Base-by-base conservation (phyloP, 176 grass and related monocot species). In the Oryza meridionalis region DNA sequence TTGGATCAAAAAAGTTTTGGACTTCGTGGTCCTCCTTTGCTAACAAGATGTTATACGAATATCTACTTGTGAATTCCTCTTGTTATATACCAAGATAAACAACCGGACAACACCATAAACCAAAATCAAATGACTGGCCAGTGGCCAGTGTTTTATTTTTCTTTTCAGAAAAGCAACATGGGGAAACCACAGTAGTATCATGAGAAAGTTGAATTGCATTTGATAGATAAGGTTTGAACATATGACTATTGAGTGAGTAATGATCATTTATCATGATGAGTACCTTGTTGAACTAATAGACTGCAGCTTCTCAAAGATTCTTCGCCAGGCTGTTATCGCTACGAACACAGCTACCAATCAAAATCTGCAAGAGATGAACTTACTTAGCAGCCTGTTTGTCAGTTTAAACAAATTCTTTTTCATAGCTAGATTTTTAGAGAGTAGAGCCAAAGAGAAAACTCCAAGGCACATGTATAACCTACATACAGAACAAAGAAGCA, bases 21-120 rank as follows among this genome's bases (percentile, higher is more conserved):
- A 72, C 71, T 85, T 65, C 53, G 77, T 63, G 70, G 69, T 70
- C 51, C 42, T 35, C 15, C 11, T 78, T 77, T 24, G 17, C 49
- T 80, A 87, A 80, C 89, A 90, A 35, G 84, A 80, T 84, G 80
- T 65, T 53, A 84, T 53, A 84, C 62, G 75, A 90, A 87, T 84
- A 90, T 90, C 83, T 87, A 70, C 76, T 79, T 46, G 6, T 53
- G 65, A 81, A 87, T 76, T 84, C 15, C 76, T 45, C 47, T 42
- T 35, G n/a, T 25, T 75, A 75, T 75, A 75, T 79, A 70, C 31
- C 69, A 90, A 69, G 75, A 84, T 26, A 75, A 69, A 69, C 66
- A 87, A 69, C 13, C 11, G 12, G 38, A 75, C 31, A 59, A 49
- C 63, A 16, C n/a, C 79, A 75, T 13, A 75, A 86, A 69, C 62